Percentiles rank a stretch among this genome's conserved stretches.
These are phyloP conservation scores for Botrytis galanthina DNA, from an alignment of 2,329 filamentous ascomycete genomes.

Conservation along the genomic window DNA sequence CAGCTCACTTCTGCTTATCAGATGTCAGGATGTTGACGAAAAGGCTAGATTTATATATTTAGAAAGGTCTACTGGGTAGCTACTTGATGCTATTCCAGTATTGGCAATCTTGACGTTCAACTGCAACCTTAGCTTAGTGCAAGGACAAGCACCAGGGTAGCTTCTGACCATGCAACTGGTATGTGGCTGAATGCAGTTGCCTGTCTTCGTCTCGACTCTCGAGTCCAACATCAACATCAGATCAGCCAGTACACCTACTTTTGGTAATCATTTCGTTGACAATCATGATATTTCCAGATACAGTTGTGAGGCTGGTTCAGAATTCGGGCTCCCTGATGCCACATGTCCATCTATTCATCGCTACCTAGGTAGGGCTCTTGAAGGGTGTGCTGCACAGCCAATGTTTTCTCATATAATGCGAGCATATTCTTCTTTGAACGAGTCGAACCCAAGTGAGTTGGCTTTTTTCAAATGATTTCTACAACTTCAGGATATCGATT, in stretches of 20 bases:
- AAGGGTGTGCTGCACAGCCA: neutral
- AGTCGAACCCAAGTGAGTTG: neutral
- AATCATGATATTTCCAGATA: neutral
- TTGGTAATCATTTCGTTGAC: neutral
- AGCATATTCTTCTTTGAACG: neutral
- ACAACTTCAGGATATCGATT: neutral
- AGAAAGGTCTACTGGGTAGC: neutral
- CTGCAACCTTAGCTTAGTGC: neutral
- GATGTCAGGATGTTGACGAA: too few relatives aligned
- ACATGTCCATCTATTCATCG: neutral
- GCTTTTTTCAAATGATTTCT: too few relatives aligned
- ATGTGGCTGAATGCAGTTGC: neutral
- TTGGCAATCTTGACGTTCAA: neutral
- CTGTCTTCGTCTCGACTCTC: neutral
- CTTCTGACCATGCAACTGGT: too few relatives aligned
- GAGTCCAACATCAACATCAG: neutral
- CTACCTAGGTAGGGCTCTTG: neutral
- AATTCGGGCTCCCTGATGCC: neutral
- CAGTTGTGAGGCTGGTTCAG: neutral
- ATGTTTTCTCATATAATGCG: too few relatives aligned
- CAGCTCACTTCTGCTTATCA: neutral
- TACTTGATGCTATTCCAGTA: neutral
- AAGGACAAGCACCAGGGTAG: neutral
- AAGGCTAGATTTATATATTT: neutral
- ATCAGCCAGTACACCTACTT: neutral